Conservation (phyloP, 2,329 filamentous ascomycete species). For the Microcyclospora pomicola region DNA sequence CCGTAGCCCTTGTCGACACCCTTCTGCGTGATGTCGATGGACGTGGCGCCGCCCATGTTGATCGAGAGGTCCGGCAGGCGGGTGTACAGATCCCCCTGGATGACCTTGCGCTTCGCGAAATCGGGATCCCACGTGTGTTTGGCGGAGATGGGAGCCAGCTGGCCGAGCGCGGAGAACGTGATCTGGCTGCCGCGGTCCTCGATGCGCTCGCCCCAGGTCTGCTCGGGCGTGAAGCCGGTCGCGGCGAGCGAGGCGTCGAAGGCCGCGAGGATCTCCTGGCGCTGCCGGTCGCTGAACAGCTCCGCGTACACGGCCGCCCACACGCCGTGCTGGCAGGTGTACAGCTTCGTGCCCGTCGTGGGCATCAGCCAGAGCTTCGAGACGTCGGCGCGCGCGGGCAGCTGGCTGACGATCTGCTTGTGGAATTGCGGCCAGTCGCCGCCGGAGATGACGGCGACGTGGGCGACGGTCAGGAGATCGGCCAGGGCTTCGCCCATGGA, state of each 20-base stretch:
- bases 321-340: conserved; percentile 16
- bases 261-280: conserved; percentile 6
- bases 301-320: conserved; percentile 28
- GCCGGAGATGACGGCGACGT: conserved; percentile 30
- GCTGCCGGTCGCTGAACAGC: conserved; percentile 22
- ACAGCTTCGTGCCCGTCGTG: conserved; percentile 30
- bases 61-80: conserved; percentile 27
- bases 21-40: conserved; percentile 28
- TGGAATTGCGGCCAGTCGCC: conserved; percentile 31
- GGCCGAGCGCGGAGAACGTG: conserved; percentile 30
- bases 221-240: conserved; percentile 25
- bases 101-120: conserved; percentile 27
- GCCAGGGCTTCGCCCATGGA: conserved; percentile 23
- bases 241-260: conserved; percentile 24
- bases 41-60: conserved; percentile 29
- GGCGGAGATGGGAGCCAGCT: conserved; percentile 24
- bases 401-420: conserved; percentile 27
- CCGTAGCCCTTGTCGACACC: conserved; percentile 27
- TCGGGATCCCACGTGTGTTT: conserved; percentile 29
- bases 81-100: conserved; percentile 24
- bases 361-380: conserved; percentile 31
- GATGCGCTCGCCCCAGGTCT: conserved; percentile 28
- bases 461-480: conserved; percentile 24
- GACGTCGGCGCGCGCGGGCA: conserved; percentile 24
- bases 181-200: conserved; percentile 31